These are phyloP conservation scores for Saprolegnia diclina DNA, from an alignment of 352 stramenopile species.

Conservation along the genomic window DNA sequence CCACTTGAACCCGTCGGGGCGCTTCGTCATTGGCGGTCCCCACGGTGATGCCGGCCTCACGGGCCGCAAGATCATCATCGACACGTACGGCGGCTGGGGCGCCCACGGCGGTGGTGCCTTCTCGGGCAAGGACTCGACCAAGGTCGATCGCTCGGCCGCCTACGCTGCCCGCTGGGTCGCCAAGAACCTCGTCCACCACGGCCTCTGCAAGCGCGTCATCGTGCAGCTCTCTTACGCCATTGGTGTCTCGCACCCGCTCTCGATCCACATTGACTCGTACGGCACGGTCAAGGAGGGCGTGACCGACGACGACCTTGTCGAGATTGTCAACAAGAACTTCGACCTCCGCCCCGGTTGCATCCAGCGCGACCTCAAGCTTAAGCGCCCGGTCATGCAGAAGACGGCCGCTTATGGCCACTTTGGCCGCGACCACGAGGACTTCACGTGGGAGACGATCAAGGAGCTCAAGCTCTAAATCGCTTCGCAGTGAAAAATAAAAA, in stretches of 20 bases:
- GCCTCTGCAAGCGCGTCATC: conserved; percentile 90
- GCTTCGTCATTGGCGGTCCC: conserved; percentile 98
- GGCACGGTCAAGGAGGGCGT: conserved; percentile 94
- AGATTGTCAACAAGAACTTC: conserved; percentile 99
- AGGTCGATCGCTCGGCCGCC: conserved; percentile 97
- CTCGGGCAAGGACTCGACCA: conserved; percentile 98
- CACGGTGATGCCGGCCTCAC: conserved; percentile 98
- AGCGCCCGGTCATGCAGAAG: conserved; percentile 97
- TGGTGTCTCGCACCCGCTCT: conserved; percentile 95
- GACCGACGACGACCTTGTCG: conserved; percentile 93
- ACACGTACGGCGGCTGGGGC: conserved; percentile 99
- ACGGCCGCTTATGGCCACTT: conserved; percentile 99
- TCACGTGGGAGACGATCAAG: conserved; percentile 99
- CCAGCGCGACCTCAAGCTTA: conserved; percentile 97
- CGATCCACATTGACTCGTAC: conserved; percentile 97
- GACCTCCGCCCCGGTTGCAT: conserved; percentile 97
- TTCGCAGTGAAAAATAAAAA: conserved; percentile 10
- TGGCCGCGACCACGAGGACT: conserved; percentile 96
- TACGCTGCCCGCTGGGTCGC: conserved; percentile 99
- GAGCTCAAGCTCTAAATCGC: conserved; percentile 63
- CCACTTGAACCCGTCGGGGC: conserved; percentile 98
- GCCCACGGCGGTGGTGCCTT: conserved; percentile 98
- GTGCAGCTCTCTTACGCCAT: conserved; percentile 99
- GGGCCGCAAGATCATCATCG: conserved; percentile 98
- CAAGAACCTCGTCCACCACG: conserved; percentile 96